phyloP scores from a whole-genome alignment of 164 flowering plant species.

The Stephania japonica region DNA sequence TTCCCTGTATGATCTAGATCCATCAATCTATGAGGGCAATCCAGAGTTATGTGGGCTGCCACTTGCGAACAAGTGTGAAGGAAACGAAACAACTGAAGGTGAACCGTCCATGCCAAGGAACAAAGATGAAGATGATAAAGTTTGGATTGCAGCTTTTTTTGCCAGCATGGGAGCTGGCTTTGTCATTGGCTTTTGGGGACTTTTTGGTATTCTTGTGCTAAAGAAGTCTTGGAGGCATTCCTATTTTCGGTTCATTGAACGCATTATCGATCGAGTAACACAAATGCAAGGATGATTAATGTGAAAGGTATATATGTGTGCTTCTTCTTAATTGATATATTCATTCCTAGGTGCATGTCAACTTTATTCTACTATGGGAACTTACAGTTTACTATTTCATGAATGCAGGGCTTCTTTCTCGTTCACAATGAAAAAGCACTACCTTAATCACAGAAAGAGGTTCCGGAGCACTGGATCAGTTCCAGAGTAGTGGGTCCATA shows the following conservation, averaged over 20 bases:
- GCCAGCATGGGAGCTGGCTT: conserved; percentile 6
- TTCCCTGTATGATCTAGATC: background rate
- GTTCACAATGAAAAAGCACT: background rate
- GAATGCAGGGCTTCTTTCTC: background rate
- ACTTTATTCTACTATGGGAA: too few species aligned
- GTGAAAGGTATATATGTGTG: background rate
- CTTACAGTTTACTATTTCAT: too few species aligned
- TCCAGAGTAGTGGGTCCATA: too few species aligned
- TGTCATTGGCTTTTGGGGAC: conserved; percentile 8
- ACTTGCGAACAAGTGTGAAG: background rate
- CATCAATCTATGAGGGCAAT: conserved; percentile 2
- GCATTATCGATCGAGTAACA: background rate
- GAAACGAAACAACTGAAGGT: background rate
- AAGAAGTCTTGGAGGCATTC: conserved; percentile 15
- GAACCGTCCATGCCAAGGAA: background rate
- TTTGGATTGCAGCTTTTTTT: background rate
- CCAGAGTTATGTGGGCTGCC: background rate
- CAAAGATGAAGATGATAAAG: background rate
- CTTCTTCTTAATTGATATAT: background rate
- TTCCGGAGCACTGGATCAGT: too few species aligned
- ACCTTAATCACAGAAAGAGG: too few species aligned
- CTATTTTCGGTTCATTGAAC: background rate
- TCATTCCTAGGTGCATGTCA: background rate
- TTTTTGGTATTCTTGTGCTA: background rate
- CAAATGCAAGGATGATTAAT: background rate